Base-by-base conservation (phyloP, 805 yeast genomes). In the Yamadazyma paraphyllophila region DNA sequence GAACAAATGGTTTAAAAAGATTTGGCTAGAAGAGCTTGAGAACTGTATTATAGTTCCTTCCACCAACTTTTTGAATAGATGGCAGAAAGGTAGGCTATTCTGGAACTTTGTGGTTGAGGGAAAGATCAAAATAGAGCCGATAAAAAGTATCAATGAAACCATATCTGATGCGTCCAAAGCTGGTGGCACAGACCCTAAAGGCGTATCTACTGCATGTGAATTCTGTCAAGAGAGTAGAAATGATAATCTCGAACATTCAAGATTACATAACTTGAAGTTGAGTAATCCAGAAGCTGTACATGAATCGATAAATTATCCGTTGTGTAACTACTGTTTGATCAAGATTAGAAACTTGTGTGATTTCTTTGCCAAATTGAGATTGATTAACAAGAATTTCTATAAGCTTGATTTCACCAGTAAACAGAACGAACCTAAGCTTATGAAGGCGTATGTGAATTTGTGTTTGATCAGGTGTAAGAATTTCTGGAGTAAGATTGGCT, bases 321-420 rank as follows among this genome's bases (percentile, higher is more conserved):
- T 91, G 29, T 92, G 97, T 61, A 83, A 84, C 49, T 83, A 81
- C 55, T 92, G 98, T 65, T 74, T 94, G 38, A 73, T 82, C 44
- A 83, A 88, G 58, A 74, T 90, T 41, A 78, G 98, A 57, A 81
- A 87, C 47, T 78, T 85, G 1, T 88, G 97, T 63, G 96, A 91
- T 48, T 77, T 88, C 48, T 81, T 88, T 58, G 86, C 90, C 34
- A 84, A 85, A 54, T 63, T 92, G 52, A 76, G 96, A 55, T 73
- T 83, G 20, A 67, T 91, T 34, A 66, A 71, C 48, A 56, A 67
- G 39, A 67, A 72, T 49, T 68, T 83, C 9, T 85, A 88, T 79
- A 78, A 81, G 58, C 61, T 83, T 36, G 39, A 36, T 9, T 51
- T 50, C 29, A 32, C 47, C 31, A 45, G 48, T n/a, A 33, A 30